Evolutionary conservation across 2,329 filamentous ascomycete species (phyloP), one percentile per base, ranked within the genome.

Genomic region (Talaromyces sp.): DNA sequence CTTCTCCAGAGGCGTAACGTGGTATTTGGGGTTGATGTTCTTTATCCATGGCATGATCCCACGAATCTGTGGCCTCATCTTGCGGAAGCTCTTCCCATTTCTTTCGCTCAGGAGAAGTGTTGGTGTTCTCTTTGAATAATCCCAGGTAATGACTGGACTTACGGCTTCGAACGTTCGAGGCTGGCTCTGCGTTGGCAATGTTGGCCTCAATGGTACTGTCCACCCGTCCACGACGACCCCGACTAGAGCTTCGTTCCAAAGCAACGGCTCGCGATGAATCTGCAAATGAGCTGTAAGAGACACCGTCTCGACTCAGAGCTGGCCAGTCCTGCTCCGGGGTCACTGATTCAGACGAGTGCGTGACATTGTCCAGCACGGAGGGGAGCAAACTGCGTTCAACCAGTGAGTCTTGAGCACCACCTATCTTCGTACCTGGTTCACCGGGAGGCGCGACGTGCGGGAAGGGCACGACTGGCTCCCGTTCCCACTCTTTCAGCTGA

Each of bases 81-180:
- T 66, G 65, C 16, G 65, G 61, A 49, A 77, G 74, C 51, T 75
- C 74, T 54, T 81, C 76, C 58, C 77, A 67, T 65, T 77, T 73
- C 63, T 80, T 80, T 50, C 78, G 75, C 56, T 81, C 79, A 29
- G 81, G 78, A 20, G 77, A 77, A 6, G 74, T 76, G n/a, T n/a
- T n/a, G 49, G 83, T 82, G 53, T 84, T 84, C 56, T 85, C 83
- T 62, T 85, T 85, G 72, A 87, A 87, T 5, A 87, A 71, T 11
- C 85, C 83, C 48, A 87, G 72, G 62, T 85, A 86, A 63, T 87
- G 84, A 64, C 83, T 86, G 37, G 85, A 83, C 69, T 87, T 87
- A 51, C 85, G 79, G 66, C 83, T 86, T 54, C 85, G 79, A 41
- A 82, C 80, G 60, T 83, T 78, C 22, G 77, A 73, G 24, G 75